Percentiles rank a stretch among this genome's conserved stretches.
Evolutionary conservation across 2,329 filamentous ascomycete species (phyloP).

Genomic region (Trichoderma atroviride): DNA sequence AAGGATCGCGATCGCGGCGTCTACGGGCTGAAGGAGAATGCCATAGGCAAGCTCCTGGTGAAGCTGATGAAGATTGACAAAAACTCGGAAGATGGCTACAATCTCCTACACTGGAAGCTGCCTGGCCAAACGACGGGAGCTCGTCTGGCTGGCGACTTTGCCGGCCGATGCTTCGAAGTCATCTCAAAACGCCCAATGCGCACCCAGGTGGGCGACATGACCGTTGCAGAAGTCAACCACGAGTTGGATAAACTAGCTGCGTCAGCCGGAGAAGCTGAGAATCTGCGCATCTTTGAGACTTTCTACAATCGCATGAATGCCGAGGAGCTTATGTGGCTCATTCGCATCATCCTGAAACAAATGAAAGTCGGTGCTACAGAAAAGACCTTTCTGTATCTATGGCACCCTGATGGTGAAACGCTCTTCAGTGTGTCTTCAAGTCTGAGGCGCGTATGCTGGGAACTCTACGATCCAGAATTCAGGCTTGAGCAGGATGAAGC

Average conservation of each 20-base stretch:
- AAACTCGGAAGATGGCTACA: constrained; percentile 85
- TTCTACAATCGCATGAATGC: constrained; percentile 93
- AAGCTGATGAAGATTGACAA: constrained; percentile 91
- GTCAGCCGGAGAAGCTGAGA: constrained; percentile 78
- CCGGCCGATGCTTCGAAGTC: constrained; percentile 83
- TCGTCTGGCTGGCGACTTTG: constrained; percentile 84
- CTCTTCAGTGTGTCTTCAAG: constrained; percentile 91
- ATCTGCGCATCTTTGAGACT: constrained; percentile 75
- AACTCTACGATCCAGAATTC: constrained; percentile 73
- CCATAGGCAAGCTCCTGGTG: constrained; percentile 86
- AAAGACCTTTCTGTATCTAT: constrained; percentile 81
- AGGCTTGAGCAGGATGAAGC: constrained; percentile 75
- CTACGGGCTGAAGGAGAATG: constrained; percentile 92
- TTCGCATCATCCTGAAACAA: constrained; percentile 86
- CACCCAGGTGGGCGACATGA: constrained; percentile 74
- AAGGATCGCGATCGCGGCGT: constrained; percentile 91
- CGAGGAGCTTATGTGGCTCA: constrained; percentile 90
- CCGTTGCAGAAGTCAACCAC: constrained; percentile 86
- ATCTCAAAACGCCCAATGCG: constrained; percentile 81
- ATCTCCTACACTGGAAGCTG: constrained; percentile 87
- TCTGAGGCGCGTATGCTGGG: constrained; percentile 90
- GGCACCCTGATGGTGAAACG: constrained; percentile 76
- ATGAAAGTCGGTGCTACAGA: constrained; percentile 78
- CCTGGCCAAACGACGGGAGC: constrained; percentile 68
- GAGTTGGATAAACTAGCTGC: constrained; percentile 77